phyloP scores from a whole-genome alignment of 2,329 filamentous ascomycete genomes.

The Penicillium occitanis region DNA sequence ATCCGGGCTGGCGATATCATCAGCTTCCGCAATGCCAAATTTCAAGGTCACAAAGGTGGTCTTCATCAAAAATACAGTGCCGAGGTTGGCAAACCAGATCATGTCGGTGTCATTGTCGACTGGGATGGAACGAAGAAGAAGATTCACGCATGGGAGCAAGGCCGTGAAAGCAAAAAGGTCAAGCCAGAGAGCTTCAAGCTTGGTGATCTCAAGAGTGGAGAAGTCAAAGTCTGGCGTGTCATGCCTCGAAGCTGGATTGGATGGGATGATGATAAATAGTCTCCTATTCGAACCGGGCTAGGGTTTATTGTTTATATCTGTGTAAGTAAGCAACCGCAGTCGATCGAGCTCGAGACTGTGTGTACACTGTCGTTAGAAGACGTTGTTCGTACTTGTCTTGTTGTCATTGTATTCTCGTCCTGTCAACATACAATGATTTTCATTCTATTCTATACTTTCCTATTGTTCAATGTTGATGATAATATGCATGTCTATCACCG shows the following conservation, averaged over 20 bases:
- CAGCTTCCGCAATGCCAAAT: constrained; percentile 85
- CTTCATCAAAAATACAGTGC: constrained; percentile 92
- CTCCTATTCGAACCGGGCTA: neutral
- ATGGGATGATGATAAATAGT: constrained; percentile 58
- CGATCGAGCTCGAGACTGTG: neutral
- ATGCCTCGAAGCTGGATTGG: constrained; percentile 91
- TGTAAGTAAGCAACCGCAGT: neutral
- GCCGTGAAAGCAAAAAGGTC: constrained; percentile 87
- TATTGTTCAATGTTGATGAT: constrained; percentile 6
- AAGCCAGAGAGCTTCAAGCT: constrained; percentile 93
- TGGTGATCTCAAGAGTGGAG: constrained; percentile 85
- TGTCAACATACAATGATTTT: constrained; percentile 12
- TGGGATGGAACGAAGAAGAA: constrained; percentile 99
- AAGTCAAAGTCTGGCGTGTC: constrained; percentile 96
- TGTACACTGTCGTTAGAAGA: neutral
- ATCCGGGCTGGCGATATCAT: constrained; percentile 92
- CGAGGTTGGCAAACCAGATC: constrained; percentile 84
- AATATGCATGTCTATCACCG: constrained; percentile 3
- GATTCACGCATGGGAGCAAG: constrained; percentile 92
- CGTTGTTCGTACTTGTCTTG: neutral
- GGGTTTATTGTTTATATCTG: constrained; percentile 3
- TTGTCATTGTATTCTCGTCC: neutral
- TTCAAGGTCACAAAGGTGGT: constrained; percentile 90
- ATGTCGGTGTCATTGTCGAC: constrained; percentile 87
- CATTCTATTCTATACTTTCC: neutral